Base-by-base conservation (phyloP, 2,329 filamentous ascomycete species). In the Fusarium agapanthi region DNA sequence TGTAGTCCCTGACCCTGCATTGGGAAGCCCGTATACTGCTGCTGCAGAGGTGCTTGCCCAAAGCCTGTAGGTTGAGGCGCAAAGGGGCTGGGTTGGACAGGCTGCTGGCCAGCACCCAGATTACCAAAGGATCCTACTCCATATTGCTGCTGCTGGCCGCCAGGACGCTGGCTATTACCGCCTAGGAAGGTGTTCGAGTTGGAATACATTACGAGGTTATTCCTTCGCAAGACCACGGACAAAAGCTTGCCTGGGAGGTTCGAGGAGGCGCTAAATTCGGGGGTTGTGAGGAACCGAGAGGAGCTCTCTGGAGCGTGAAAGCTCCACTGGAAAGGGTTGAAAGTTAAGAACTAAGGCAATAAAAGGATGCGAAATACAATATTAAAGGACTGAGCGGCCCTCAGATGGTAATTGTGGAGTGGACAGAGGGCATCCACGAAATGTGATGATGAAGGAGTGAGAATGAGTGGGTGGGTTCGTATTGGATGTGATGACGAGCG, bases 121-220 rank as follows among this genome's bases (percentile, higher is more conserved):
- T 74, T 80, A 71, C 69, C 81, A 81, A 79, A 88, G 87, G 69
- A 86, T 84, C 79, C 84, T 82, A 75, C 86, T 50, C 77, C 79
- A 77, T 80, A 81, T 65, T 82, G 90, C 57, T 82, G 87, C 73
- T 89, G 87, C 73, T 89, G 75, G 24, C 59, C 88, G 60, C 90
- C 90, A 55, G 92, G 93, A 68, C 91, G 92, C 81, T 92, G 89
- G 86, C 88, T 92, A 80, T 91, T 94, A 82, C 88, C 89, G 83
- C 94, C 94, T 79, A 97, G 85, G 83, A 92, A 98, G 73, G 93
- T 91, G 86, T 93, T 97, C 75, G 94, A 93, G 81, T 92, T 94
- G 75, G 94, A 96, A 85, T 94, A 98, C 95, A 98, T 98, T 83
- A 79, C 71, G 73, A 67, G 61, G 32, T 72, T 37, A 30, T 66